phyloP scores from a whole-genome alignment of 2,329 filamentous ascomycete species.

The Metarhizium rileyi region DNA sequence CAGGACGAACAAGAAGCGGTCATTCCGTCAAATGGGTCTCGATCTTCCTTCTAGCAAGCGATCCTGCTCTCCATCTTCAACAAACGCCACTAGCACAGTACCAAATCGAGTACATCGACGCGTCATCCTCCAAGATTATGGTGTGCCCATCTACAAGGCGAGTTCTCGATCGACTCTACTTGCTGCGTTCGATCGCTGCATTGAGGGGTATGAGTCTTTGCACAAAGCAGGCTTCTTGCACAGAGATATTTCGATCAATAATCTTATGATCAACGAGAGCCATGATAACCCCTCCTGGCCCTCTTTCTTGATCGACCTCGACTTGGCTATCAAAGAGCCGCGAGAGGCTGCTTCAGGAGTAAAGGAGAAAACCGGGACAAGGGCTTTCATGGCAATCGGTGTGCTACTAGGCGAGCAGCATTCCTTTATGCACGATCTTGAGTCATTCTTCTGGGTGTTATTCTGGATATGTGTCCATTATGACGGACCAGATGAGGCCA shows the following conservation, averaged over 20 bases:
- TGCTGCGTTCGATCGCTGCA: neutral
- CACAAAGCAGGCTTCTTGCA: slow-evolving; percentile 17
- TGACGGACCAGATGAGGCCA: neutral
- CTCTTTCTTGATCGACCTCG: neutral
- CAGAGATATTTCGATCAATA: slow-evolving; percentile 30
- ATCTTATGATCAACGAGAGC: slow-evolving; percentile 21
- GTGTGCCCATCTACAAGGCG: slow-evolving; percentile 30
- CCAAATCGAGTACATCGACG: slow-evolving; percentile 30
- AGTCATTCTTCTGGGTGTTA: slow-evolving; percentile 34
- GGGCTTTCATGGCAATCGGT: slow-evolving; percentile 21
- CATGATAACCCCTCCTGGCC: slow-evolving; percentile 17
- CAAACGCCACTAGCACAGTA: slow-evolving; percentile 11
- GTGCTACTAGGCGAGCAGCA: slow-evolving; percentile 27
- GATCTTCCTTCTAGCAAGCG: too few species aligned
- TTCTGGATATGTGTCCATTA: neutral
- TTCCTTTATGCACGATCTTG: slow-evolving; percentile 34
- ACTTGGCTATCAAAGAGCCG: neutral
- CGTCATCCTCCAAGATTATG: slow-evolving; percentile 30
- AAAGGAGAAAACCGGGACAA: neutral
- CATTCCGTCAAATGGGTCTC: too few species aligned
- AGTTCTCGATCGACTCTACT: slow-evolving; percentile 10
- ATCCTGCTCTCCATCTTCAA: slow-evolving; percentile 19
- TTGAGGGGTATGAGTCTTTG: neutral
- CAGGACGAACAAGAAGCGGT: slow-evolving; percentile 20
- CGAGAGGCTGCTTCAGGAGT: neutral